These are phyloP conservation scores for Paspalum vaginatum DNA, from an alignment of 176 grass and related monocot species.

Conservation along the genomic window DNA sequence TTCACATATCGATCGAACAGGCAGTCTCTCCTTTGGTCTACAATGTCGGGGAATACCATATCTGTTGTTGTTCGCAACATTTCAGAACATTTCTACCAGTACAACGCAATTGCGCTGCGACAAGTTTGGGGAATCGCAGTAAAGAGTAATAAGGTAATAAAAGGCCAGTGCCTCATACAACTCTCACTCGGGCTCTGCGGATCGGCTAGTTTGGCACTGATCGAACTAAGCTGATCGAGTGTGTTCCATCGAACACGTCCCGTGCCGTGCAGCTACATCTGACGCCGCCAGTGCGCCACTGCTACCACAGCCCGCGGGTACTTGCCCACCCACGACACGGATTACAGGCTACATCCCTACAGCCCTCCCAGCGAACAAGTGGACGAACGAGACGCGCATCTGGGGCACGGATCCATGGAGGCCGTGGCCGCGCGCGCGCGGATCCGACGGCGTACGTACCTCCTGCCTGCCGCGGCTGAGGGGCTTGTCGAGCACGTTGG, in stretches of 20 bases:
- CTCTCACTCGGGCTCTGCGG: neutral
- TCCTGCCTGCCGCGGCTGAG: conserved; percentile 88
- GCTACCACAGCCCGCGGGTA: neutral
- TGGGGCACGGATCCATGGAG: neutral
- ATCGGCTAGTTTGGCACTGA: neutral
- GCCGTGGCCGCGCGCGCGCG: neutral
- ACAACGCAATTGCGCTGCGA: too few relatives aligned
- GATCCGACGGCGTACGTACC: conserved; percentile 41
- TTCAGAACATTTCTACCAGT: too few relatives aligned
- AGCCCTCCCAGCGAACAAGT: neutral
- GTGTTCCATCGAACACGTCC: neutral
- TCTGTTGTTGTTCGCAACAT: too few relatives aligned
- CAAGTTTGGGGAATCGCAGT: neutral
- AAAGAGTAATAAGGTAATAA: neutral
- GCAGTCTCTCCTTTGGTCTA: too few relatives aligned
- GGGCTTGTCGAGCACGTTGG: conserved; percentile 89
- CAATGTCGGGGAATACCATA: too few relatives aligned
- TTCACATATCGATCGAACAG: too few relatives aligned
- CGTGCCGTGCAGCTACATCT: neutral
- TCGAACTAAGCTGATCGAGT: conserved; percentile 7
- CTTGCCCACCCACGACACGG: neutral
- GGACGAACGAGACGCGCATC: conserved; percentile 20
- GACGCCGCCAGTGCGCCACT: too few relatives aligned
- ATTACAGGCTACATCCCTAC: neutral
- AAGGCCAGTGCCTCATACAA: neutral